phyloP scores from a whole-genome alignment of 2,329 filamentous ascomycete genomes.

The Calonectria crousiana region DNA sequence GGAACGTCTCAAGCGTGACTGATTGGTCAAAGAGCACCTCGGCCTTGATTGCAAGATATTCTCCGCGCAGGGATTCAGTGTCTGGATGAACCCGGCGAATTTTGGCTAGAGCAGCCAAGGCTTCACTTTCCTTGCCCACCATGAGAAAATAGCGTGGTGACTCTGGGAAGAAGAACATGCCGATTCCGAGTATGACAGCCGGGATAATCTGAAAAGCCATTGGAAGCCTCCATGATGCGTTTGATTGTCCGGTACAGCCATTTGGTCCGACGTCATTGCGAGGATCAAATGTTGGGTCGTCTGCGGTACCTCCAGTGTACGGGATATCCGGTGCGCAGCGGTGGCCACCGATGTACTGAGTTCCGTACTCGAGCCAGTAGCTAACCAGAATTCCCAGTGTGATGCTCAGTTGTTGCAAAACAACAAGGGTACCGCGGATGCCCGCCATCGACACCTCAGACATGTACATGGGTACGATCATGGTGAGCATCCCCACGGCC shows the following conservation, averaged over 20 bases:
- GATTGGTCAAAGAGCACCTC: constrained; percentile 53
- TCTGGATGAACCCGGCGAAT: constrained; percentile 50
- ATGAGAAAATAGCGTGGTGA: constrained; percentile 52
- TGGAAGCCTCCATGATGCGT: constrained; percentile 60
- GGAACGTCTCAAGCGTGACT: constrained; percentile 43
- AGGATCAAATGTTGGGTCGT: constrained; percentile 56
- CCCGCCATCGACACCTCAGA: constrained; percentile 62
- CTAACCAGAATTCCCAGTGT: constrained; percentile 57
- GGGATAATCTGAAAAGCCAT: constrained; percentile 66
- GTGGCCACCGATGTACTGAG: constrained; percentile 56
- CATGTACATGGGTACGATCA: constrained; percentile 59
- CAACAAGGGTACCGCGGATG: constrained; percentile 61
- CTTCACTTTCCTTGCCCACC: constrained; percentile 46
- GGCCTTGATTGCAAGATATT: constrained; percentile 53
- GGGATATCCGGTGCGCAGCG: constrained; percentile 60
- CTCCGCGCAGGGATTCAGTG: constrained; percentile 44
- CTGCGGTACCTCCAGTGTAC: constrained; percentile 57
- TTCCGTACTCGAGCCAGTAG: constrained; percentile 58
- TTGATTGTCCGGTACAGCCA: constrained; percentile 59
- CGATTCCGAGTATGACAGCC: constrained; percentile 65
- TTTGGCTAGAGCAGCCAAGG: constrained; percentile 45
- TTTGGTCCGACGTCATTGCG: constrained; percentile 53
- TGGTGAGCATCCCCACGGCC: constrained; percentile 55
- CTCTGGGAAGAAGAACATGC: constrained; percentile 65
- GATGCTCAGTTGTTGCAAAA: constrained; percentile 56